Evolutionary conservation across 1,284 basidiomycete genomes (phyloP).

Genomic region (Acaromyces ingoldii): DNA sequence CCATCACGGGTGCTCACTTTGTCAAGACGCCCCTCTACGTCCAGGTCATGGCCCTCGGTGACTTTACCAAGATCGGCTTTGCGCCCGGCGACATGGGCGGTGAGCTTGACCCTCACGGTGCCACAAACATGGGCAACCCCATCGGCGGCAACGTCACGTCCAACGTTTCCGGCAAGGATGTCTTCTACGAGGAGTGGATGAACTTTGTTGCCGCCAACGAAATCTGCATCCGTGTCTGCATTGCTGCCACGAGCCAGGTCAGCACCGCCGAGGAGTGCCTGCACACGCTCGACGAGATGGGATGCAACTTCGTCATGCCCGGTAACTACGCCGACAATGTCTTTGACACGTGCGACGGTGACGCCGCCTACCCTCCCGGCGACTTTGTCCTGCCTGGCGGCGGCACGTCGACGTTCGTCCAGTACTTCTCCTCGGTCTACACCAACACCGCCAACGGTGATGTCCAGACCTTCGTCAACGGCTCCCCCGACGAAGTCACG

Average conservation of each 20-base stretch:
- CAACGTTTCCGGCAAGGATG: constrained; percentile 55
- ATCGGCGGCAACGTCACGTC: constrained; percentile 58
- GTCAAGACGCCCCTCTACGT: constrained; percentile 52
- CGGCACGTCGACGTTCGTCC: constrained; percentile 43
- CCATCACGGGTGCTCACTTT: constrained; percentile 47
- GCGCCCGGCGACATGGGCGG: constrained; percentile 40
- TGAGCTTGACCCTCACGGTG: constrained; percentile 51
- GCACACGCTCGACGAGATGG: constrained; percentile 49
- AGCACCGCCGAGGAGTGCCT: constrained; percentile 43
- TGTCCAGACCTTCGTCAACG: constrained; percentile 43
- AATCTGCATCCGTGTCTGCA: constrained; percentile 51
- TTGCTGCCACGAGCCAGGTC: constrained; percentile 35
- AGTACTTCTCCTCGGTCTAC: constrained; percentile 42
- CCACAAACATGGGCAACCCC: constrained; percentile 55
- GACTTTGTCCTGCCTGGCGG: constrained; percentile 37
- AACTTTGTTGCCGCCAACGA: constrained; percentile 46
- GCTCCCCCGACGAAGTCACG: constrained; percentile 33
- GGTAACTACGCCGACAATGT: constrained; percentile 40
- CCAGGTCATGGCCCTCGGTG: constrained; percentile 54
- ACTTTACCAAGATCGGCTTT: constrained; percentile 49
- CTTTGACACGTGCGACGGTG: constrained; percentile 50
- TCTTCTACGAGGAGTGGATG: constrained; percentile 58
- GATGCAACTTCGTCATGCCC: constrained; percentile 53
- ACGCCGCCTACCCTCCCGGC: constrained; percentile 50
- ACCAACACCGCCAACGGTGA: constrained; percentile 18